Evolutionary conservation across 805 yeast species (phyloP).

Genomic region (Zygotorulaspora sp.): DNA sequence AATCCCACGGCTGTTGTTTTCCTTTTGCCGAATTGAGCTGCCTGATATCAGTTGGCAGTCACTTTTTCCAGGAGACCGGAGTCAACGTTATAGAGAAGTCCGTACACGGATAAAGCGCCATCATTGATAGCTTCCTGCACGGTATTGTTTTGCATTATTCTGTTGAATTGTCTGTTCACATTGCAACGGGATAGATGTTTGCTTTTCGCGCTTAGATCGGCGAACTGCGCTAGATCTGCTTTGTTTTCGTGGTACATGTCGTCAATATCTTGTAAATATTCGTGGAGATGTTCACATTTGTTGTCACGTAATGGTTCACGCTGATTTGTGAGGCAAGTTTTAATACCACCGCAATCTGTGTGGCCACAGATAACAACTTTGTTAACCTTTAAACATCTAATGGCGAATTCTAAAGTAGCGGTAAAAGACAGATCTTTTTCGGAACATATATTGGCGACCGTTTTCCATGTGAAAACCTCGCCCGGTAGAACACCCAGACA

Average conservation of each 20-base stretch:
- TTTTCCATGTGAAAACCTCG: slow-evolving; percentile 82
- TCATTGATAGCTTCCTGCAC: slow-evolving; percentile 60
- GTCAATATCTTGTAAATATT: slow-evolving; percentile 57
- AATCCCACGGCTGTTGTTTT: no score
- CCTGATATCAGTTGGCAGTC: no score
- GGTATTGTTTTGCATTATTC: slow-evolving; percentile 49
- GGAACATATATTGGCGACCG: slow-evolving; percentile 75
- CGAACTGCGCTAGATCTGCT: slow-evolving; percentile 44
- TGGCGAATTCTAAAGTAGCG: slow-evolving; percentile 82
- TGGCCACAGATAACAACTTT: slow-evolving; percentile 89
- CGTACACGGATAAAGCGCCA: slow-evolving; percentile 71
- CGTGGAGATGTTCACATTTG: slow-evolving; percentile 37
- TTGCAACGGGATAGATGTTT: slow-evolving; percentile 69
- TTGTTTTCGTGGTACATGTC: slow-evolving; percentile 62
- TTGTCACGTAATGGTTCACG: slow-evolving; percentile 17
- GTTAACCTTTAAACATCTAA: slow-evolving; percentile 74
- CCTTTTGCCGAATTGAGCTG: no score
- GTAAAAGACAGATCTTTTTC: slow-evolving; percentile 64
- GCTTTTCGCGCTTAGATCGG: slow-evolving; percentile 50
- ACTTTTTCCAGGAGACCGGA: slow-evolving; percentile 54
- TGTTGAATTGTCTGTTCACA: slow-evolving; percentile 65
- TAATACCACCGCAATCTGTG: slow-evolving; percentile 90
- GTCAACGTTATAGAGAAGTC: slow-evolving; percentile 77
- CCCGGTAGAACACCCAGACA: slow-evolving; percentile 81
- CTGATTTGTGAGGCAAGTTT: slow-evolving; percentile 67